A percentile compares a stretch with the other conserved stretches of the same genome.
Evolutionary conservation across 2,329 filamentous ascomycete species (phyloP).

Genomic region (Cladophialophora psammophila): DNA sequence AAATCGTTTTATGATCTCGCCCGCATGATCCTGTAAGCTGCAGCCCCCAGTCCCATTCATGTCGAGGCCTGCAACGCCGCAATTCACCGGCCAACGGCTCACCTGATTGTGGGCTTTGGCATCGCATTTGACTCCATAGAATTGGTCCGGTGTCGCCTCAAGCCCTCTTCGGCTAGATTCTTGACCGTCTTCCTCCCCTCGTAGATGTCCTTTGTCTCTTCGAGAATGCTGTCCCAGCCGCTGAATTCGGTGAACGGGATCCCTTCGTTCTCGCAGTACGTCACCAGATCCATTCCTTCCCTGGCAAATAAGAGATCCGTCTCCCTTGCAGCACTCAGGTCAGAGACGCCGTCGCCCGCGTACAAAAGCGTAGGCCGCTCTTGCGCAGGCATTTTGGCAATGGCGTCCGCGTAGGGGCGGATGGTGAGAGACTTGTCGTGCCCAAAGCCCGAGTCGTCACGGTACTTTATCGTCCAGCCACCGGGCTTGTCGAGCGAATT

Average conservation of each 20-base stretch:
- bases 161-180: slow-evolving; percentile 65
- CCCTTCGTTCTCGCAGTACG: slow-evolving; percentile 82
- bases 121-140: slow-evolving; percentile 33
- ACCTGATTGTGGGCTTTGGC: slow-evolving; percentile 28
- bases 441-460: slow-evolving; percentile 82
- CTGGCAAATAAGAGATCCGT: slow-evolving; percentile 95
- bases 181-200: slow-evolving; percentile 74
- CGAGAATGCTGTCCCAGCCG: slow-evolving; percentile 80
- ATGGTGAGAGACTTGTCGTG: slow-evolving; percentile 96
- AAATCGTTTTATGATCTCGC: neutral
- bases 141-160: slow-evolving; percentile 38
- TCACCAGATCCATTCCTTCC: slow-evolving; percentile 85
- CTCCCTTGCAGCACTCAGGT: slow-evolving; percentile 89
- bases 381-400: slow-evolving; percentile 65
- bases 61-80: neutral
- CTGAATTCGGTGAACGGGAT: slow-evolving; percentile 89
- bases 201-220: slow-evolving; percentile 77
- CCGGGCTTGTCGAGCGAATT: slow-evolving; percentile 78
- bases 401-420: slow-evolving; percentile 73
- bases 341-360: slow-evolving; percentile 91
- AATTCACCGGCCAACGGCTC: neutral
- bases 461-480: slow-evolving; percentile 88
- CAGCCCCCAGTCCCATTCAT: neutral
- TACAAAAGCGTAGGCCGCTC: slow-evolving; percentile 87
- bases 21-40: neutral